Conservation (phyloP, 768 basidiomycete genomes). For the Vararia minispora region DNA sequence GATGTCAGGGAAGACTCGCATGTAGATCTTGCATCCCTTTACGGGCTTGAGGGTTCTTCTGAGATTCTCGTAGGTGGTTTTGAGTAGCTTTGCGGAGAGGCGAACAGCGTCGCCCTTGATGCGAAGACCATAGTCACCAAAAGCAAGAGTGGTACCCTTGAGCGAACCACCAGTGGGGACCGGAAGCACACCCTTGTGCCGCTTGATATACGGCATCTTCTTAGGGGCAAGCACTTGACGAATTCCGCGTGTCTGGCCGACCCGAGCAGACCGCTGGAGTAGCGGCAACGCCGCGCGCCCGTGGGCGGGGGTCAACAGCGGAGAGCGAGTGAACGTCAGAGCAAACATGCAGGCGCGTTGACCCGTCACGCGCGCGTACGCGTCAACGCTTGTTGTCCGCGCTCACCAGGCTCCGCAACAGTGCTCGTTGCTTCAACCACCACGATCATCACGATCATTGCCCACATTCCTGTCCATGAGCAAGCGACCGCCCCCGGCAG, state of each 20-base stretch:
- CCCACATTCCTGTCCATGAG: constrained; percentile 9
- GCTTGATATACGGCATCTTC: constrained; percentile 72
- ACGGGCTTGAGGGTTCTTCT: constrained; percentile 82
- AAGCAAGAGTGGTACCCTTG: constrained; percentile 86
- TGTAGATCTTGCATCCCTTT: constrained; percentile 78
- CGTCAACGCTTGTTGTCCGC: constrained; percentile 3
- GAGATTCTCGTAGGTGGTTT: constrained; percentile 77
- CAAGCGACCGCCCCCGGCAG: constrained; percentile 10
- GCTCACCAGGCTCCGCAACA: constrained; percentile 39
- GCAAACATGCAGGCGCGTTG: constrained; percentile 18
- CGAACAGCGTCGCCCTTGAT: constrained; percentile 75
- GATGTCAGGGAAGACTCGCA: constrained; percentile 92
- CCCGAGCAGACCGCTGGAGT: constrained; percentile 4
- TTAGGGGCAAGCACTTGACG: constrained; percentile 65
- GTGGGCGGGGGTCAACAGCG: constrained; percentile 13
- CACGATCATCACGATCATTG: neutral
- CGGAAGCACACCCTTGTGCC: constrained; percentile 84
- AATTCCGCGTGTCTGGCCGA: constrained; percentile 19
- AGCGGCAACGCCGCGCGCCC: neutral
- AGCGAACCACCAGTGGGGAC: constrained; percentile 84
- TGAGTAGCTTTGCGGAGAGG: constrained; percentile 83
- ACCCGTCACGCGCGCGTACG: neutral
- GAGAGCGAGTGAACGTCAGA: constrained; percentile 18
- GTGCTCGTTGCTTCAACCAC: too few species aligned
- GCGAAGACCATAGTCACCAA: constrained; percentile 86